A percentile compares a stretch with the other conserved stretches of the same genome.
These are phyloP conservation scores for Phytophthora colocasiae DNA, from an alignment of 352 stramenopile genomes.

Conservation along the genomic window DNA sequence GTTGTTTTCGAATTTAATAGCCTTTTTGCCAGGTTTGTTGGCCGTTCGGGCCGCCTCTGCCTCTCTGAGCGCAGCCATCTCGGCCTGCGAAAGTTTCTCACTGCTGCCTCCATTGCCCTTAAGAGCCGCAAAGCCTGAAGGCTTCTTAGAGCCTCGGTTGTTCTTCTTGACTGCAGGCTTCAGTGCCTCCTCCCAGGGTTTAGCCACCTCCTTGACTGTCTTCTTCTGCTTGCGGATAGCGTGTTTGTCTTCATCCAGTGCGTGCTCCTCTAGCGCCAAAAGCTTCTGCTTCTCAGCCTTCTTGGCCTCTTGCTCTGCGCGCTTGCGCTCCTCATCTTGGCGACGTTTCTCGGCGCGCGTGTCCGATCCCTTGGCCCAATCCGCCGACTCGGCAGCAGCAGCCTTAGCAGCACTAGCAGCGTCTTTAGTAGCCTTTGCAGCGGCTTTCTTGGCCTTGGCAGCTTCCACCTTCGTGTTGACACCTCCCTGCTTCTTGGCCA, in stretches of 20 bases:
- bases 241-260: constrained; percentile 64
- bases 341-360: constrained; percentile 44
- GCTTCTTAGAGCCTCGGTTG: constrained; percentile 58
- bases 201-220: constrained; percentile 60
- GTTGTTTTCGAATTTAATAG: constrained; percentile 70
- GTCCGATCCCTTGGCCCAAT: constrained; percentile 71
- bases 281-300: constrained; percentile 80
- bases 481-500: constrained; percentile 61
- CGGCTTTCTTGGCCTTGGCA: constrained; percentile 76
- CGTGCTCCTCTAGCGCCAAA: constrained; percentile 70
- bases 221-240: constrained; percentile 81
- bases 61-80: constrained; percentile 56
- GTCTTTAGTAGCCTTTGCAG: constrained; percentile 61
- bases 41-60: constrained; percentile 44
- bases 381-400: constrained; percentile 51
- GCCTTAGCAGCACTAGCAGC: constrained; percentile 51
- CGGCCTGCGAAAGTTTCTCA: constrained; percentile 64
- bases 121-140: constrained; percentile 33
- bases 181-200: constrained; percentile 78
- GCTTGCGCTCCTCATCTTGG: constrained; percentile 71
- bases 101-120: constrained; percentile 26
- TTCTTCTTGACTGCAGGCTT: constrained; percentile 70
- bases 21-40: constrained; percentile 56
- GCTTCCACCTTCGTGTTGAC: constrained; percentile 81
- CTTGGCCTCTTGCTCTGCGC: constrained; percentile 65